phyloP scores from a whole-genome alignment of 2,329 filamentous ascomycete species.

The Fusarium gaditjirri region DNA sequence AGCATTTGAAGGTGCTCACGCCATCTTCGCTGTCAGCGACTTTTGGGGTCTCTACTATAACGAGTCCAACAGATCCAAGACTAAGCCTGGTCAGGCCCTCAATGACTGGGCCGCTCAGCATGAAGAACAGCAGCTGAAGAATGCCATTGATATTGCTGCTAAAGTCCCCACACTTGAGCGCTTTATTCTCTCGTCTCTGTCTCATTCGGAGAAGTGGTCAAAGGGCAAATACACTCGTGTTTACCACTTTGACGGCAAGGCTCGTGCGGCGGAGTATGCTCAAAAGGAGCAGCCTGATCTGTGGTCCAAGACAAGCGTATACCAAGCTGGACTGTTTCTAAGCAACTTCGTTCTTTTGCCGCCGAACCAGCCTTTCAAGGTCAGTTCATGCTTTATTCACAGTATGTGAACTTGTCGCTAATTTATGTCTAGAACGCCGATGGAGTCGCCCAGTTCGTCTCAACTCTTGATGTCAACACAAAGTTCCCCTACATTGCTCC shows the following conservation, averaged over 20 bases:
- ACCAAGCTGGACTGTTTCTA: conserved; percentile 32
- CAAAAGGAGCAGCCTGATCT: conserved; percentile 26
- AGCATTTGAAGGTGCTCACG: conserved; percentile 5
- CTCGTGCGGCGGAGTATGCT: conserved; percentile 46
- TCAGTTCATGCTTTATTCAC: background rate
- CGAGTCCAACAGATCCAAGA: conserved; percentile 14
- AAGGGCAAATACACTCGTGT: conserved; percentile 54
- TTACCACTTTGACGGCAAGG: conserved; percentile 57
- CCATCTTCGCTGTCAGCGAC: conserved; percentile 47
- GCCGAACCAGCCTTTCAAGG: conserved; percentile 18
- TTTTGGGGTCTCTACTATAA: conserved; percentile 38
- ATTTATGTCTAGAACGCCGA: conserved; percentile 14
- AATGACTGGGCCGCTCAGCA: conserved; percentile 38
- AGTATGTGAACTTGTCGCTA: background rate
- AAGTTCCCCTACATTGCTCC: conserved; percentile 40
- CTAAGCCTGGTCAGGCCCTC: conserved; percentile 23
- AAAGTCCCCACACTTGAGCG: conserved; percentile 48
- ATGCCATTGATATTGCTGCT: conserved; percentile 51
- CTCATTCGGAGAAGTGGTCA: conserved; percentile 50
- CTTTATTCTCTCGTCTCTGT: conserved; percentile 53
- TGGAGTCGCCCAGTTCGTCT: conserved; percentile 35
- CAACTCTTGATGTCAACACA: conserved; percentile 12
- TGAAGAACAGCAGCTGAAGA: conserved; percentile 52
- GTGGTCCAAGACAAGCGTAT: conserved; percentile 38
- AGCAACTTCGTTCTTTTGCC: conserved; percentile 14